Percentiles rank a stretch among this genome's conserved stretches.
These are phyloP conservation scores for Eucalyptus virginea DNA, from an alignment of 345 rosid species.

Conservation along the genomic window DNA sequence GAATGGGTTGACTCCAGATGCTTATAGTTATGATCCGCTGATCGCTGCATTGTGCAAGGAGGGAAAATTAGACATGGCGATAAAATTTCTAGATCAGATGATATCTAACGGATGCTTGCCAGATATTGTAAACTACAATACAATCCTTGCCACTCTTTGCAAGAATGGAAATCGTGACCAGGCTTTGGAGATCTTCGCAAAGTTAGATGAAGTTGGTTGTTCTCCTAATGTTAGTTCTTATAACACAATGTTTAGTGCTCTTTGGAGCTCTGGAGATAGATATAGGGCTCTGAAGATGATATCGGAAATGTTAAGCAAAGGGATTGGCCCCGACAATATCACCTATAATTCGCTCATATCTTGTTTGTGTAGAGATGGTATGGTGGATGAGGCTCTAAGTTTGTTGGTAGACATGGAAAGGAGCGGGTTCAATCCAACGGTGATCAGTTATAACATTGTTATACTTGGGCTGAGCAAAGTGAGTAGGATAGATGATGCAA, in stretches of 20 bases:
- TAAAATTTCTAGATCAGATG: constrained; percentile 61
- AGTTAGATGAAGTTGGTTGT: constrained; percentile 57
- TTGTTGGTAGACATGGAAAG: constrained; percentile 63
- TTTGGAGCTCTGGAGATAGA: constrained; percentile 63
- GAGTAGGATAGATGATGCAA: constrained; percentile 52
- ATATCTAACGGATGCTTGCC: constrained; percentile 76
- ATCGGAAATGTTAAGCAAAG: constrained; percentile 44
- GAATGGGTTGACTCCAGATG: constrained; percentile 54
- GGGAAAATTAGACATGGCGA: constrained; percentile 63
- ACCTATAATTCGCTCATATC: constrained; percentile 79
- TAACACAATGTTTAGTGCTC: constrained; percentile 71
- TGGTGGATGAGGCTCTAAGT: constrained; percentile 66
- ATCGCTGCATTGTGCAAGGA: constrained; percentile 71
- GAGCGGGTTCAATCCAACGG: constrained; percentile 42
- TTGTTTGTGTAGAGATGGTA: constrained; percentile 78
- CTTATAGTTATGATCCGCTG: constrained; percentile 73
- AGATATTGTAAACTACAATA: constrained; percentile 74
- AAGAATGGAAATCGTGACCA: constrained; percentile 61
- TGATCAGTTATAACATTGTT: constrained; percentile 62
- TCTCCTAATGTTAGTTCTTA: constrained; percentile 74
- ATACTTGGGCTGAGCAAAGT: constrained; percentile 69
- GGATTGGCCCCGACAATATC: constrained; percentile 61
- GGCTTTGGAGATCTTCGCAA: constrained; percentile 62
- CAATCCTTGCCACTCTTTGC: constrained; percentile 55
- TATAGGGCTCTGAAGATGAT: constrained; percentile 51